Conservation (phyloP, 106 monocot genomes). For the Dendrobium huoshanense region DNA sequence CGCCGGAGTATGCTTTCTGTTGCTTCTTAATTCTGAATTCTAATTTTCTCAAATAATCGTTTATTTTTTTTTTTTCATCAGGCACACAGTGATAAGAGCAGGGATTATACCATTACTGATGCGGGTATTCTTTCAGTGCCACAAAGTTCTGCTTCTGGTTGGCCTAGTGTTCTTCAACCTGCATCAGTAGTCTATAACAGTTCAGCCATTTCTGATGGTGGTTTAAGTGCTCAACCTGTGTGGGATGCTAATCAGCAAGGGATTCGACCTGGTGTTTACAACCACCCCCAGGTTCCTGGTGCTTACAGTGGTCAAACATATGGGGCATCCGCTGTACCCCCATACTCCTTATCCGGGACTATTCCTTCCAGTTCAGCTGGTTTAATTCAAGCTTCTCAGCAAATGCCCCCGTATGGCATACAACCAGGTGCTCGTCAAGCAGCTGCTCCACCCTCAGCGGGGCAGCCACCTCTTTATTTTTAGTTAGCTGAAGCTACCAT, state of each 20-base stretch:
- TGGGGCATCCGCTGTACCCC: constrained; percentile 13
- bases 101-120: constrained; percentile 74
- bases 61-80: constrained; percentile 14
- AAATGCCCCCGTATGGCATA: constrained; percentile 28
- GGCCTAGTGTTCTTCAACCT: constrained; percentile 38
- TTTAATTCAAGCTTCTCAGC: constrained; percentile 10
- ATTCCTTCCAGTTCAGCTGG: too few relatives aligned
- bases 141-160: constrained; percentile 35
- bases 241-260: constrained; percentile 52
- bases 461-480: constrained; percentile 49
- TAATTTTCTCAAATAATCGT: too few relatives aligned
- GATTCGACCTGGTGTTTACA: constrained; percentile 6
- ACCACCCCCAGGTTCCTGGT: constrained; percentile 14
- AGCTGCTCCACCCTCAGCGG: constrained; percentile 17
- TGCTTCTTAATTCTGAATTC: neutral
- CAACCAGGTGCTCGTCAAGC: constrained; percentile 20
- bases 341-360: too few relatives aligned
- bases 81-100: constrained; percentile 85
- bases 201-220: constrained; percentile 15
- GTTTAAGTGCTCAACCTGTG: constrained; percentile 13
- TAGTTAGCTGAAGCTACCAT: neutral
- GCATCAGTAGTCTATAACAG: constrained; percentile 20
- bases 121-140: constrained; percentile 45
- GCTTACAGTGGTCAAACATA: constrained; percentile 22
- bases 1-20: neutral